Base-by-base conservation (phyloP, 2,329 filamentous ascomycete genomes). In the Endoconidiophora polonica region DNA sequence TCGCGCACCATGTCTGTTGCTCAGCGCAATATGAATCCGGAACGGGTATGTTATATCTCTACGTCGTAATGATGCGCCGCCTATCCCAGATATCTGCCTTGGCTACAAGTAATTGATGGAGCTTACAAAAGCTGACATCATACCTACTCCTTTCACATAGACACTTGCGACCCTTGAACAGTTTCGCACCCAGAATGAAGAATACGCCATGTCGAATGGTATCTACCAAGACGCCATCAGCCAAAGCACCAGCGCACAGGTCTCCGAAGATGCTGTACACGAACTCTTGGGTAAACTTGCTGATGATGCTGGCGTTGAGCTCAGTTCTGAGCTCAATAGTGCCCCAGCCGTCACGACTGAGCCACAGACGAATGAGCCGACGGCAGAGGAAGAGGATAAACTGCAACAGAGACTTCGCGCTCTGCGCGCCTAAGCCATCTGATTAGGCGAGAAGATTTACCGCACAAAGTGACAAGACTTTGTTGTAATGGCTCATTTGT, bases 141-240 rank as follows among this genome's bases (percentile, higher is more conserved):
- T 36, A 23, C 4, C 2, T 29, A 5, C 22, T 14, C 18, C 18
- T 2, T 39, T n/a, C 7, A 14, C 4, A 14, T 51, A 72, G 67
- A 78, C 75, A 49, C 72, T 79, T 56, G 64, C 73, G 45, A 76
- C 75, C 5, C 69, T 78, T 56, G 75, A 79, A 59, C 72, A 77
- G 58, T 76, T 74, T 68, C 73, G 72, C 61, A 65, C 70, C 55
- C 75, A 78, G 59, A 78, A 77, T 64, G 75, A 79, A 61, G 75
- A 78, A 58, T 77, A 77, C 63, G 72, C 73, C 62, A 74, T 79
- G 66, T 72, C 68, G 61, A 77, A 76, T 63, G 73, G 79, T 57
- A 86, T 88, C 65, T 91, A 91, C 65, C 85, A 90, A 64, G 86
- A 88, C 60, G 84, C 86, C 53, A 90, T 88, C 55, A 79, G 76